Conservation (phyloP, 805 yeast species). For the Jamesozyma gamospora region DNA sequence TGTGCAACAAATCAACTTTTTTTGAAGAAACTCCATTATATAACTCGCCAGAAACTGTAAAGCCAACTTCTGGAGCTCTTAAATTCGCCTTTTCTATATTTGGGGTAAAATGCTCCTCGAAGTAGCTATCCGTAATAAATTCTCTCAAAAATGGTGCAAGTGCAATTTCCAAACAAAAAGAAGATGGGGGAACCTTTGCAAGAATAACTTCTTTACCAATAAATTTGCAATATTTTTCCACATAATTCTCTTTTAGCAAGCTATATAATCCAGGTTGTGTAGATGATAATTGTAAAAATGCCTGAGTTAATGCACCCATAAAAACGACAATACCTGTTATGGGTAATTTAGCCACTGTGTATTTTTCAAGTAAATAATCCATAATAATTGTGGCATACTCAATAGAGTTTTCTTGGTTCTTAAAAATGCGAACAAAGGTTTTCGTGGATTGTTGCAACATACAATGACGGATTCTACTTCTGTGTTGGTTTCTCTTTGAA, state of each 20-base stretch:
- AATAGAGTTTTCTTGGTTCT: constrained; percentile 8
- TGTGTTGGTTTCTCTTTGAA: constrained; percentile 31
- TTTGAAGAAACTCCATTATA: constrained; percentile 22
- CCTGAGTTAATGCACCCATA: constrained; percentile 31
- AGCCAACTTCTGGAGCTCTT: constrained; percentile 66
- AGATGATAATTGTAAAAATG: constrained; percentile 16
- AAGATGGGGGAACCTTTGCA: constrained; percentile 36
- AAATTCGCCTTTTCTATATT: constrained; percentile 62
- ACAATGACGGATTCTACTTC: constrained; percentile 31
- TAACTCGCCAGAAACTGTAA: constrained; percentile 47
- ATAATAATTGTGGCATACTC: constrained; percentile 7
- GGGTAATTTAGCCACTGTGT: constrained; percentile 21
- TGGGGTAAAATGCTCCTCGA: constrained; percentile 40
- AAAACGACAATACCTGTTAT: constrained; percentile 30
- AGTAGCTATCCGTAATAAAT: constrained; percentile 32
- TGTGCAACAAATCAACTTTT: constrained; percentile 34
- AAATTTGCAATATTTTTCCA: constrained; percentile 15
- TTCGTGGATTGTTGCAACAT: constrained; percentile 27
- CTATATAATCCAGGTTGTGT: constrained; percentile 16
- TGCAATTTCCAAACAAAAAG: constrained; percentile 34
- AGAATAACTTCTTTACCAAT: constrained; percentile 36
- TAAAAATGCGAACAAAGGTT: constrained; percentile 18
- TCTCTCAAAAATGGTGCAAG: constrained; percentile 37
- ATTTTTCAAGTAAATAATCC: constrained; percentile 8
- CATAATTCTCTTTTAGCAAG: constrained; percentile 13